Percentiles rank a stretch among this genome's conserved stretches.
Conservation (phyloP, 106 monocot species). For the Platanthera guangdongensis region DNA sequence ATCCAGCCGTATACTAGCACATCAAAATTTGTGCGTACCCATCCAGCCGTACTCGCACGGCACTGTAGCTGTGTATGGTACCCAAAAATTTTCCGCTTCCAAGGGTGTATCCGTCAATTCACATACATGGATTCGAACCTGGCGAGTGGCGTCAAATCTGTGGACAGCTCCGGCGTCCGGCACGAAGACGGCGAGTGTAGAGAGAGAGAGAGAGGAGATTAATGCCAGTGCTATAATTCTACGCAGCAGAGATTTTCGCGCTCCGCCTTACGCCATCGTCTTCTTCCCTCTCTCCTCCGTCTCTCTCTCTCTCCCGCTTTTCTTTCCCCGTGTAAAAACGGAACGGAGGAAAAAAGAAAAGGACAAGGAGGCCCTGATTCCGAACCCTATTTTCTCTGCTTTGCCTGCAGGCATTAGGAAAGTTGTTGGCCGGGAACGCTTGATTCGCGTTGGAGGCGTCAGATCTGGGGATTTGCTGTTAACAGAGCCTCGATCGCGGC, state of each 20-base stretch:
- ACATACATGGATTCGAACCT: neutral
- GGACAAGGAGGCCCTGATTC: neutral
- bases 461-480: neutral
- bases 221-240: neutral
- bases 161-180: neutral
- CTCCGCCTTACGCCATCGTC: neutral
- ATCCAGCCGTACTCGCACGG: too few species aligned
- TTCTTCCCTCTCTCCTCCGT: neutral
- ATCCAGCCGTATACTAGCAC: too few species aligned
- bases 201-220: neutral
- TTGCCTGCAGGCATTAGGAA: neutral
- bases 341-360: neutral
- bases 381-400: neutral
- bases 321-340: neutral
- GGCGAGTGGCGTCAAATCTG: too few species aligned
- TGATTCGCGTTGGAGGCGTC: neutral
- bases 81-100: too few species aligned
- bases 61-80: too few species aligned
- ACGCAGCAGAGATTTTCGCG: neutral
- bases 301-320: conserved; percentile 5
- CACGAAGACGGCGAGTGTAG: neutral
- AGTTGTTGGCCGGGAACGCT: neutral
- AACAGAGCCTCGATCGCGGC: neutral
- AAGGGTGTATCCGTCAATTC: neutral
- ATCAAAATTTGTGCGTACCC: too few species aligned